These are phyloP conservation scores for Rhizoclosmatium hyalinum DNA, from an alignment of 371 early-diverging fungal species.

Conservation along the genomic window DNA sequence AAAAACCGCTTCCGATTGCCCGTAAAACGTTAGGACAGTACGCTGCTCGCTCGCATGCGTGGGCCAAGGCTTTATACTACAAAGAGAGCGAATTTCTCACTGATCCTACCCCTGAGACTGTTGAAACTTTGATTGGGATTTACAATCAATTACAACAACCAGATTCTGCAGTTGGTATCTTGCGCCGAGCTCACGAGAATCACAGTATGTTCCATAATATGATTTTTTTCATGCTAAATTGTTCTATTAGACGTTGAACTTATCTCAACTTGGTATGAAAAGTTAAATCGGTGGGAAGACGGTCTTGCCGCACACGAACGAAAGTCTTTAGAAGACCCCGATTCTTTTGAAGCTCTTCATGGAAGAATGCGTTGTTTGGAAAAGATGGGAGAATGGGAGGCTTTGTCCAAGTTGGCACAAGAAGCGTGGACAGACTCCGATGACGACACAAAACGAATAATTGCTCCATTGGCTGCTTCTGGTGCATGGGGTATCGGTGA, in stretches of 20 bases:
- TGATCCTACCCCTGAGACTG: constrained; percentile 83
- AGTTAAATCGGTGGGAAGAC: constrained; percentile 94
- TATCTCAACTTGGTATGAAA: constrained; percentile 95
- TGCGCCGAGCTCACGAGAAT: constrained; percentile 88
- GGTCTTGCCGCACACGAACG: constrained; percentile 88
- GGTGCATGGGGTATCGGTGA: constrained; percentile 95
- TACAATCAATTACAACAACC: constrained; percentile 95
- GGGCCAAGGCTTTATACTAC: constrained; percentile 93
- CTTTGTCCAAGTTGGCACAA: constrained; percentile 77
- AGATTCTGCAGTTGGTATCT: constrained; percentile 95
- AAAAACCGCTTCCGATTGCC: constrained; percentile 92
- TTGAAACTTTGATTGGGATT: constrained; percentile 92
- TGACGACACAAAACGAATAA: constrained; percentile 50
- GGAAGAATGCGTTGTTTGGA: constrained; percentile 94
- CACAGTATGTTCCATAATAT: constrained; percentile 44
- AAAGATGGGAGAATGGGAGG: constrained; percentile 93
- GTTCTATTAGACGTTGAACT: constrained; percentile 70
- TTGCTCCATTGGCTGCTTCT: constrained; percentile 91
- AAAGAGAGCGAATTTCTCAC: constrained; percentile 94
- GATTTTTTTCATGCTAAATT: not conserved
- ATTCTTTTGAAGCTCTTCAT: constrained; percentile 76
- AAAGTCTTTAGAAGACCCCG: constrained; percentile 79
- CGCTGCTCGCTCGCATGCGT: constrained; percentile 93
- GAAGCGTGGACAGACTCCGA: constrained; percentile 79
- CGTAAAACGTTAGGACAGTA: constrained; percentile 86